Evolutionary conservation across 1,284 basidiomycete species (phyloP), one percentile per base, ranked within the genome.

Genomic region (Irpex rosettiformis): DNA sequence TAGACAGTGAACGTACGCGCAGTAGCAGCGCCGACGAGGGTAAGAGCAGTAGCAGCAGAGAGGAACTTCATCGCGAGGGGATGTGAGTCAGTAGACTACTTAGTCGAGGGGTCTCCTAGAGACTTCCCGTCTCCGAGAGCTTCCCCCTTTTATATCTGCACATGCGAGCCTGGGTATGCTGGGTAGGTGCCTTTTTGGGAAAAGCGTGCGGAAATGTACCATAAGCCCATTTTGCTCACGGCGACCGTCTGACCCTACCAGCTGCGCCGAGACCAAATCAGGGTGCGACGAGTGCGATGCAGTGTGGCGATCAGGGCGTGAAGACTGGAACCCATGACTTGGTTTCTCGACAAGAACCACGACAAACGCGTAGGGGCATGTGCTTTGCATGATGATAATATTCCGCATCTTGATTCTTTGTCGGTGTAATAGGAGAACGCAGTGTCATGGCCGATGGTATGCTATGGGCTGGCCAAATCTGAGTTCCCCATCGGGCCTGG

Each of bases 1-100:
- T 67, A 66, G 16, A 72, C 66, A 2, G 68, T 70, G 62, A 72
- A 69, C 2, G 67, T 68, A 24, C 61, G 56, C 4, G 63, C 63
- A 52, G 59, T 53, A 24, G 61, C 63, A 21, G 55, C 40, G 18
- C 55, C 52, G 7, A 60, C 56, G 33, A 63, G n/a, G 18, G 60
- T 49, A 13, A 62, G 29, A 30, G 61, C 29, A 40, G 56, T 49
- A 33, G 60, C 28, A 42, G 51, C 37, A 42, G 60, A 59, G 33
- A 43, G 33, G 48, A 51, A 22, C 61, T 58, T 64, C 61, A 60
- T 62, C 11, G 13, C 27, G 13, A 6, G 48, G 22, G 48, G 18
- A 51, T 51, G 13, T 16, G 22, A 51, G 27, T 11, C 16, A 24
- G 48, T 16, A 27, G 24, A 24, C 48, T 27, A 28, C 48, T 27